Evolutionary conservation across 306 rosid genomes (phyloP).

Genomic region (Crataegus laevigata): DNA sequence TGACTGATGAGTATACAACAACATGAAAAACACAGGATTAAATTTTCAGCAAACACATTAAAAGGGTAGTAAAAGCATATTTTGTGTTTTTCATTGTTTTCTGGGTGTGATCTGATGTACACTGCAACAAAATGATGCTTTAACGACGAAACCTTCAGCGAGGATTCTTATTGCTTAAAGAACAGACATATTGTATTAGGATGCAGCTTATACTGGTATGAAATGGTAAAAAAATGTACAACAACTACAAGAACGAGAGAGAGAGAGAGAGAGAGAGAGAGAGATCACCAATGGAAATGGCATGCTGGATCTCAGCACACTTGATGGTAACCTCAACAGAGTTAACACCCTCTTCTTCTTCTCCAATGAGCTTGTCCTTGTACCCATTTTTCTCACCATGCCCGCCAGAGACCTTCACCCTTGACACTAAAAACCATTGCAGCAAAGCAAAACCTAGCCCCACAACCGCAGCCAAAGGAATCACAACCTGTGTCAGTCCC

Average conservation of each 20-base stretch:
- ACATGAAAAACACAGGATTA: background rate
- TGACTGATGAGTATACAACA: background rate
- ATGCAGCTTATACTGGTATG: background rate
- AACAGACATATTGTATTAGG: background rate
- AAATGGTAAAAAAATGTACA: background rate
- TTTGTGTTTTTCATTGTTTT: no score
- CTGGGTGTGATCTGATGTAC: no score
- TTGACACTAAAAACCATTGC: conserved; percentile 60
- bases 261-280: background rate
- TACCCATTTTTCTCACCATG: conserved; percentile 15
- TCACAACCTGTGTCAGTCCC: conserved; percentile 44
- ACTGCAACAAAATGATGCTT: no score
- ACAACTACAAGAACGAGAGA: background rate
- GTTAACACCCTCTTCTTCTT: conserved; percentile 43
- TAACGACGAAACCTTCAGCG: background rate
- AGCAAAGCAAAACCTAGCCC: conserved; percentile 57
- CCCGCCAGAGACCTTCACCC: conserved; percentile 35
- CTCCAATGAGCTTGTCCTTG: conserved; percentile 36
- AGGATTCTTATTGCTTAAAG: background rate
- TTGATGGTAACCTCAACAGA: conserved; percentile 36
- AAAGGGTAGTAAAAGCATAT: no score
- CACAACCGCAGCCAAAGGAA: conserved; percentile 47
- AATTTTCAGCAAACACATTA: no score
- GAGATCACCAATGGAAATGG: conserved; percentile 52
- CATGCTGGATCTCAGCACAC: conserved; percentile 62